Percentiles rank a stretch among this genome's conserved stretches.
These are phyloP conservation scores for Paxillus involutus DNA, from an alignment of 768 basidiomycete species.

Conservation along the genomic window DNA sequence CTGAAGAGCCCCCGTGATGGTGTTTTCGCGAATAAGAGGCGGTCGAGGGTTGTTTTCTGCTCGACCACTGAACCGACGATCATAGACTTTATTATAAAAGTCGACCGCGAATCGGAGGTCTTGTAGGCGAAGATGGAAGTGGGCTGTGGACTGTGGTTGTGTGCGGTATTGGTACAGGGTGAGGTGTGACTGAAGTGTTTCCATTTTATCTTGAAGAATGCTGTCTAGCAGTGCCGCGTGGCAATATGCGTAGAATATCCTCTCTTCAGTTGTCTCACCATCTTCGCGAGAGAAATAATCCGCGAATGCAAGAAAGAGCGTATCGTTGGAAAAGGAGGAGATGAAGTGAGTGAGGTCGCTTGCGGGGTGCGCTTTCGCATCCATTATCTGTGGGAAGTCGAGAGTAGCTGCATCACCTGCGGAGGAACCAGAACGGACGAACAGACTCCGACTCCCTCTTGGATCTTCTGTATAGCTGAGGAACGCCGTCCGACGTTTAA, in stretches of 20 bases:
- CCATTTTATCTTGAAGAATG: slow-evolving; percentile 88
- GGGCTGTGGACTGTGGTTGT: slow-evolving; percentile 54
- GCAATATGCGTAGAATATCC: slow-evolving; percentile 67
- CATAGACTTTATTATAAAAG: slow-evolving; percentile 76
- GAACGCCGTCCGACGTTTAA: slow-evolving; percentile 91
- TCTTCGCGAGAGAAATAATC: slow-evolving; percentile 71
- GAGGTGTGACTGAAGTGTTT: slow-evolving; percentile 73
- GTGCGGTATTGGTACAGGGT: slow-evolving; percentile 67
- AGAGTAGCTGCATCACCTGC: slow-evolving; percentile 82
- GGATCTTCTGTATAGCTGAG: slow-evolving; percentile 94
- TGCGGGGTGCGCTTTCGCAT: slow-evolving; percentile 64
- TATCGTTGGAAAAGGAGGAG: slow-evolving; percentile 81
- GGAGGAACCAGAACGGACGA: slow-evolving; percentile 83
- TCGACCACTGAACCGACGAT: slow-evolving; percentile 72
- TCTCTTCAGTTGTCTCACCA: slow-evolving; percentile 58
- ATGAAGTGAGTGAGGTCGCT: slow-evolving; percentile 84
- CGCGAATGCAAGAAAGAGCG: slow-evolving; percentile 76
- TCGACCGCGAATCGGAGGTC: slow-evolving; percentile 74
- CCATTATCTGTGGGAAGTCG: slow-evolving; percentile 78
- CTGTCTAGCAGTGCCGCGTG: slow-evolving; percentile 81
- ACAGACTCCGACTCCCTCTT: slow-evolving; percentile 87
- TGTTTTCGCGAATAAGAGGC: slow-evolving; percentile 70
- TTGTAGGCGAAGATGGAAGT: slow-evolving; percentile 68
- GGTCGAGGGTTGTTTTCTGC: slow-evolving; percentile 63
- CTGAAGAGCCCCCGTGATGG: slow-evolving; percentile 64